phyloP scores from a whole-genome alignment of 352 stramenopile species.

The Phytophthora pisi region DNA sequence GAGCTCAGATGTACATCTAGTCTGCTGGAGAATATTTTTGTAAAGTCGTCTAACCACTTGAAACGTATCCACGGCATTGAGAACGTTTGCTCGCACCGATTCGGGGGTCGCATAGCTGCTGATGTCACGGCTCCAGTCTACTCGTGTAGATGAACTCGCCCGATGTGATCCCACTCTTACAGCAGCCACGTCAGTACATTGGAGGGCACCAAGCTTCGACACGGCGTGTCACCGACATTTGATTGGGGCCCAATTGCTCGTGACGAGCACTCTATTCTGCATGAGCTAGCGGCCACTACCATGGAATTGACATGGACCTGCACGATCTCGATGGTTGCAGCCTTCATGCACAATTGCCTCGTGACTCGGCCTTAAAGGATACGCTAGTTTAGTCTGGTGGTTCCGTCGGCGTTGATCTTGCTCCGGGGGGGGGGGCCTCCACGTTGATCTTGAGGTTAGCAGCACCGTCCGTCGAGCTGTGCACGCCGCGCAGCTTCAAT shows the following conservation, averaged over 20 bases:
- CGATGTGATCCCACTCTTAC: neutral
- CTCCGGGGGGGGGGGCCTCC: neutral
- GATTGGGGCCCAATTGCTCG: conserved; percentile 17
- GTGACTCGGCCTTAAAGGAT: no score
- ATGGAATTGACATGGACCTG: neutral
- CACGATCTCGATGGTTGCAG: neutral
- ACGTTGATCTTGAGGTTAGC: neutral
- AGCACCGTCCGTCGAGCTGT: conserved; percentile 9
- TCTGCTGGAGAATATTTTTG: no score
- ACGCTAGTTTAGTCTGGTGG: neutral
- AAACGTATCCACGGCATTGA: no score
- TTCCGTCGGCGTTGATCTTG: neutral
- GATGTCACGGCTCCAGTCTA: neutral
- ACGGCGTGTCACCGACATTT: conserved; percentile 26
- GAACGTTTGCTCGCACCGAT: no score
- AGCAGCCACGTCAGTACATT: neutral
- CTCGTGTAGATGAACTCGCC: neutral
- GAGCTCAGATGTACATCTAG: no score
- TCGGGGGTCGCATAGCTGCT: no score
- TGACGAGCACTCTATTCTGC: neutral
- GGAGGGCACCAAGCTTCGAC: conserved; percentile 14
- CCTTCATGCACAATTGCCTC: no score
- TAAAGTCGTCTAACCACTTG: no score
- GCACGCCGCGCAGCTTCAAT: conserved; percentile 1
- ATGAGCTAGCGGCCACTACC: no score